phyloP scores from a whole-genome alignment of 2,329 filamentous ascomycete genomes.

The Epichloe amarillans region DNA sequence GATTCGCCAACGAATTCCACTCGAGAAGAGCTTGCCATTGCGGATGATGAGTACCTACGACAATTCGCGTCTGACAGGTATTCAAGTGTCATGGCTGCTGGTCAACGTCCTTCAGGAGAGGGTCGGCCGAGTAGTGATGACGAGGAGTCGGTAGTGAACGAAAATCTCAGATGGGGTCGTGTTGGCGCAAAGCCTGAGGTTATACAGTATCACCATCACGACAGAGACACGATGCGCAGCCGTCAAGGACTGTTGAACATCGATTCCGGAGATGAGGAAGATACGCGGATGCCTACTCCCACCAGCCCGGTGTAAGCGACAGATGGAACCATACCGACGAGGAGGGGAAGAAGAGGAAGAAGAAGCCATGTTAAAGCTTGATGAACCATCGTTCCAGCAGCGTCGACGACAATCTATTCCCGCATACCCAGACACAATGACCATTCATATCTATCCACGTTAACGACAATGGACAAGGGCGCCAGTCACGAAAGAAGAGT shows the following conservation, averaged over 20 bases:
- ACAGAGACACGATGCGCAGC: constrained; percentile 34
- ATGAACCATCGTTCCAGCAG: not conserved
- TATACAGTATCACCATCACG: constrained; percentile 40
- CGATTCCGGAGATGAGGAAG: constrained; percentile 21
- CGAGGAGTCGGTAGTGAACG: constrained; percentile 30
- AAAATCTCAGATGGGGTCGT: constrained; percentile 38
- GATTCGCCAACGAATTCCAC: constrained; percentile 27
- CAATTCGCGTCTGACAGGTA: constrained; percentile 19
- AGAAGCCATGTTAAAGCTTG: not conserved
- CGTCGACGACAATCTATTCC: not conserved
- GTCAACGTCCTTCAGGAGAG: constrained; percentile 33
- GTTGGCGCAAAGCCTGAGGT: constrained; percentile 38
- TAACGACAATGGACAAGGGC: no score
- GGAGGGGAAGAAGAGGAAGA: not conserved
- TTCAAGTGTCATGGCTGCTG: constrained; percentile 14
- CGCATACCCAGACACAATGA: not conserved
- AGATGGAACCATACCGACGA: not conserved
- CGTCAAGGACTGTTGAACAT: constrained; percentile 37
- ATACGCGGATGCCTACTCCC: constrained; percentile 14
- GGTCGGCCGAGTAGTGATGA: constrained; percentile 47
- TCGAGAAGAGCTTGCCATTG: constrained; percentile 50
- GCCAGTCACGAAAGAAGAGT: not conserved
- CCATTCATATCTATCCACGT: not conserved
- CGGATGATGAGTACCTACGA: constrained; percentile 65
- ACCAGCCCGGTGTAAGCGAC: not conserved